Conservation (phyloP, 208 protist species). For the Leishmania lainsoni region DNA sequence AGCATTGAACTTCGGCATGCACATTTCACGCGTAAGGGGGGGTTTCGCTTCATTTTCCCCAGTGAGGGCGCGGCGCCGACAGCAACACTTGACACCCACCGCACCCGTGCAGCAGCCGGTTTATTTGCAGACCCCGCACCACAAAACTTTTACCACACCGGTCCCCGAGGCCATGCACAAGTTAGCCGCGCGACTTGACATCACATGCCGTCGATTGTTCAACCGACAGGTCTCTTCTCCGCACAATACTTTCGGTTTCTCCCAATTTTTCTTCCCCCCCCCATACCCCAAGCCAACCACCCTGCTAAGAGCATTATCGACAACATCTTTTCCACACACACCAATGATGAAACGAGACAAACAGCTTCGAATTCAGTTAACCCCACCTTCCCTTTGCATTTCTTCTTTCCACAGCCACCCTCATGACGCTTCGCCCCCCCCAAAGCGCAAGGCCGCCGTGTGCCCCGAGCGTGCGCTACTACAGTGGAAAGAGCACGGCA, state of each 20-base stretch:
- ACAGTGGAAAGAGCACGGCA: slow-evolving; percentile 8
- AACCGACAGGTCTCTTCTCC: neutral
- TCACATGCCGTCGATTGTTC: neutral
- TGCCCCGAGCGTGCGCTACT: slow-evolving; percentile 19
- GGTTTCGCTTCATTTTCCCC: neutral
- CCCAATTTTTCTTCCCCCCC: neutral
- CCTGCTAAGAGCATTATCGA: neutral
- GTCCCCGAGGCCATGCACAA: neutral
- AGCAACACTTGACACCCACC: neutral
- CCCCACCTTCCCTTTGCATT: neutral
- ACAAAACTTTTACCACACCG: neutral
- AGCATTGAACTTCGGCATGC: neutral
- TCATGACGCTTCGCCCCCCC: slow-evolving; percentile 11
- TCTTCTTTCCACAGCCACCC: neutral
- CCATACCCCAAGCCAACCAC: neutral
- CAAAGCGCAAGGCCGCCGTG: slow-evolving; percentile 20
- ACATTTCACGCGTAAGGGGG: neutral
- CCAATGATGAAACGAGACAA: neutral
- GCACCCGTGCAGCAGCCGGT: neutral
- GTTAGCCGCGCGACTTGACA: neutral
- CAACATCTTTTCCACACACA: neutral
- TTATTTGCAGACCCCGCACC: neutral
- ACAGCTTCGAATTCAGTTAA: neutral
- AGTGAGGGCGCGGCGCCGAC: neutral
- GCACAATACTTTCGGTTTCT: neutral